Evolutionary conservation across 2,329 filamentous ascomycete species (phyloP), one percentile per base, ranked within the genome.

Genomic region (Gyromitra esculenta): DNA sequence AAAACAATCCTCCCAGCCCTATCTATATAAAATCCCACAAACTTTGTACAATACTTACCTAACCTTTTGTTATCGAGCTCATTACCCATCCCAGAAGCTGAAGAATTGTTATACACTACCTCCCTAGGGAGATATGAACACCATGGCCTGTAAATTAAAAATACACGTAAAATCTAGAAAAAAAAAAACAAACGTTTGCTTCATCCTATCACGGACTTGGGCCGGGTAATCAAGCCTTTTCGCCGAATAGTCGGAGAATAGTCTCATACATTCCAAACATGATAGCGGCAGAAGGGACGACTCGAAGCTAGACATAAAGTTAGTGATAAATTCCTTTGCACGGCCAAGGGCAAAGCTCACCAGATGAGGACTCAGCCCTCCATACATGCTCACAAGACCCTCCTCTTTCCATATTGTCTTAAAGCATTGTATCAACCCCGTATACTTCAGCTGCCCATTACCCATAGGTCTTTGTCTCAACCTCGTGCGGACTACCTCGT

Each of bases 201-300:
- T 63, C 39, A 39, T 43, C 8, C 25, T 45, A 50, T 25, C 18
- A 54, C 41, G 18, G 5, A 21, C 11, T 41, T 13, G 8, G 45
- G 13, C 25, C 35, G 3, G 39, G 6, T 13, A 7, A 31, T 74
- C 56, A 79, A 48, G 77, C 72, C 54, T 73, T 78, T 57, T 79
- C 78, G 21, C 78, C 78, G 18, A 79, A 68, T 50, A 79, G 11
- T 31, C 76, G 68, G 7, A 79, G 43, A 25, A 79, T 77, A n/a
- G 68, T 77, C 48, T 80, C 79, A 54, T 80, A 97, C 86, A 96
- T 96, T 84, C 93, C 94, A 83, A 97, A 97, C 92, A 97, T 97
- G 83, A 98, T 97, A 80, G 92, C 94, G 6, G 95, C 94, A 80
- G 92, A 96, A 0, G 95, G 95, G 5, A 97, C 94, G 5, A 94